These are phyloP conservation scores for Potentilla sterilis DNA, from an alignment of 306 rosid genomes.

Conservation along the genomic window DNA sequence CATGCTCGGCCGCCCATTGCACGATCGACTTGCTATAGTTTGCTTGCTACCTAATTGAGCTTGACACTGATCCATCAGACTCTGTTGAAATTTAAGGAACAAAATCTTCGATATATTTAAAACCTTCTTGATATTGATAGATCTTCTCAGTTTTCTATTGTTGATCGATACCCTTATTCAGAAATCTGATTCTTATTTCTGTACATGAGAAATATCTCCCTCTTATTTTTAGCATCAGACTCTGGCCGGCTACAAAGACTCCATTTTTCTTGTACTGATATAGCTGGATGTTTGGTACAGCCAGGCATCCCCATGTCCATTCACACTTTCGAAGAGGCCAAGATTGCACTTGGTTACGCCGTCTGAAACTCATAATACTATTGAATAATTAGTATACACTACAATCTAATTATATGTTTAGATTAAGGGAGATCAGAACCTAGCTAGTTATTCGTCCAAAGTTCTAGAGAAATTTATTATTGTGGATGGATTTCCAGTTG, in stretches of 20 bases:
- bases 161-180: background rate
- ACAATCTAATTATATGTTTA: background rate
- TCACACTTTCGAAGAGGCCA: constrained; percentile 4
- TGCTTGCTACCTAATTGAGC: background rate
- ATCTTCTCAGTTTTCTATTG: background rate
- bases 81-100: background rate
- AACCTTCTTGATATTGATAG: background rate
- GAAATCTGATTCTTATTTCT: constrained; percentile 6
- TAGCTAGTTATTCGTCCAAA: background rate
- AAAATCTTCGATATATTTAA: background rate
- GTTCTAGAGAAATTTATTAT: background rate
- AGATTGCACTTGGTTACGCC: background rate
- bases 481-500: background rate
- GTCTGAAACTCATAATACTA: background rate
- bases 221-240: background rate
- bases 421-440: background rate
- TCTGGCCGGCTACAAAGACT: constrained; percentile 5
- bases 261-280: background rate
- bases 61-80: background rate
- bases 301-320: constrained; percentile 4
- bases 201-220: constrained; percentile 6
- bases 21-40: background rate
- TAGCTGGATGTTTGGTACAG: constrained; percentile 11
- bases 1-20: constrained; percentile 13
- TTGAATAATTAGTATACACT: background rate